Evolutionary conservation across 108 stramenopile genomes (phyloP), one percentile per base, ranked within the genome.

Genomic region (Parmales sp.): DNA sequence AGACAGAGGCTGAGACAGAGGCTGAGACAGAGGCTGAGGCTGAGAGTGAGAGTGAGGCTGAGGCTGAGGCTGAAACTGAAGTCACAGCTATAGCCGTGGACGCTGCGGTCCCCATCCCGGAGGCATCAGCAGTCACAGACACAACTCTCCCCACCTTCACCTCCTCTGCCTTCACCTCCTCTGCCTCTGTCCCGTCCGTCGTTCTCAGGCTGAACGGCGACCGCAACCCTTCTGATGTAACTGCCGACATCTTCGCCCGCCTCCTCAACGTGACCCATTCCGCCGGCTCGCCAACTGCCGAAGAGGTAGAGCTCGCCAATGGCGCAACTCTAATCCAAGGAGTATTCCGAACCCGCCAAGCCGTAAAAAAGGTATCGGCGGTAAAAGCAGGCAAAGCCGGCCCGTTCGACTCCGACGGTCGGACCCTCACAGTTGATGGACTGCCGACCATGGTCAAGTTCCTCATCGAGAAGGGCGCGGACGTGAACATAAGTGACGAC

Each of bases 381-480:
- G 36, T 60, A 16, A 60, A 60, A 34, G 54, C 26, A 7, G 54
- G 31, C 13, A 20, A 60, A 13, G 54, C 1, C 25, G 31, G 29
- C n/a, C 31, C 18, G 16, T 4, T 34, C 28, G 2, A 7, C 20
- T 13, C n/a, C 13, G 26, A 20, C 8, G 2, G 6, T 4, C 29
- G 36, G 54, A 3, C 26, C 3, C 18, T 11, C 31, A 34, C 54
- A 5, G 31, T 60, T 20, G 54, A 60, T 11, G 54, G 54, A 6
- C 26, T 60, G 3, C 54, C 54, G 9, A 34, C 81, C 13, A 46
- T 70, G 3, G 65, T 80, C 28, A 11, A 77, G 41, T 76, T 76
- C 28, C 38, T 87, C 18, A 37, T 81, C 0, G 63, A 75, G 18
- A 43, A 74, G 39, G 83, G 74, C 0, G 74, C 70, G 13, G 69